phyloP scores from a whole-genome alignment of 768 basidiomycete species.

The Butyriboletus loyo region DNA sequence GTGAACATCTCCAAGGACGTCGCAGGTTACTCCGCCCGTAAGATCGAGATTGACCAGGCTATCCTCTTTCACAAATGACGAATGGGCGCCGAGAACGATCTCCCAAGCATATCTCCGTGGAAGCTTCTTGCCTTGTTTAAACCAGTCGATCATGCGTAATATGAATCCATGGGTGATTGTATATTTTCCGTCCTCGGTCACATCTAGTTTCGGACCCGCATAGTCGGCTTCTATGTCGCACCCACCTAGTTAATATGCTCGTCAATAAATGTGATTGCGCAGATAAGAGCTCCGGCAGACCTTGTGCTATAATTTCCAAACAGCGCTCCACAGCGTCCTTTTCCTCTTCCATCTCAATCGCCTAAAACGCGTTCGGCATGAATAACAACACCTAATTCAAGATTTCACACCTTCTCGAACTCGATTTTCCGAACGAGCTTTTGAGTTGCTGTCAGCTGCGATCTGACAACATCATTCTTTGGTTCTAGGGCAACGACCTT shows the following conservation, averaged over 20 bases:
- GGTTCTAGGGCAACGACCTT: constrained; percentile 83
- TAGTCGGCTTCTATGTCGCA: constrained; percentile 78
- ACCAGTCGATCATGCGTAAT: constrained; percentile 83
- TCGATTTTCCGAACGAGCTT: constrained; percentile 88
- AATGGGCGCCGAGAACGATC: constrained; percentile 85
- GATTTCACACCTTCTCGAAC: constrained; percentile 74
- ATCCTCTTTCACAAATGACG: constrained; percentile 70
- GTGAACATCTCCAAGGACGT: constrained; percentile 96
- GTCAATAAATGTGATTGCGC: constrained; percentile 4
- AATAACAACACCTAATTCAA: background rate
- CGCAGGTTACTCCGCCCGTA: constrained; percentile 74
- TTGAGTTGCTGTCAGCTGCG: constrained; percentile 83
- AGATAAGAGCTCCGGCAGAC: constrained; percentile 34
- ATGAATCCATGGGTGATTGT: constrained; percentile 77
- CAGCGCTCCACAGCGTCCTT: constrained; percentile 75
- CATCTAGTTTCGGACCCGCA: constrained; percentile 68
- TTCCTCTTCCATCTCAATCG: constrained; percentile 91
- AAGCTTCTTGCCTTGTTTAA: constrained; percentile 91
- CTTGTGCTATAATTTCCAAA: constrained; percentile 74
- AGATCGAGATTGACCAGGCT: constrained; percentile 77
- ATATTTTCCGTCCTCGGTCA: constrained; percentile 61
- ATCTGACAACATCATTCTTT: constrained; percentile 72
- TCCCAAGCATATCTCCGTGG: constrained; percentile 93
- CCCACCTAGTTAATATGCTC: constrained; percentile 46
- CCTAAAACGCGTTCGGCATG: constrained; percentile 41